Evolutionary conservation across 139 green algal genomes (phyloP), one percentile per base, ranked within the genome.

Genomic region (Pleodorina starrii): DNA sequence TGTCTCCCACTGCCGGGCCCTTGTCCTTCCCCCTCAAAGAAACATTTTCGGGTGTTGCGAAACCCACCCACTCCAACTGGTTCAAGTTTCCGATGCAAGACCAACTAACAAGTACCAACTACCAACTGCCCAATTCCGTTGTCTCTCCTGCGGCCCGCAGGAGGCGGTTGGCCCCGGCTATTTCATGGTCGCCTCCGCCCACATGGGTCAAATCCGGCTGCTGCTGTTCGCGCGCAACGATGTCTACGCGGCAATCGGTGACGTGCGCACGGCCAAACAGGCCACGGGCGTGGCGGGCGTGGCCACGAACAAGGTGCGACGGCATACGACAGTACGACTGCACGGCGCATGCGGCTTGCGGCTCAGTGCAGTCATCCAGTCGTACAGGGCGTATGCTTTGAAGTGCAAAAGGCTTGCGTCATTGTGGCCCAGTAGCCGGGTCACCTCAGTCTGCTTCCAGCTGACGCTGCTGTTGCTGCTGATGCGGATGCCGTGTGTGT

Each of bases 141-240:
- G 2, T 57, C n/a, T n/a, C n/a, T n/a, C n/a, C n/a, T n/a, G n/a
- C n/a, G n/a, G 1, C 4, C 35, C 21, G 23, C 42, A 94, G 80
- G 69, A 90, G 25, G 88, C 88, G 40, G 84, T 94, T 85, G 91
- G 91, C 19, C 36, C 79, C 3, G n/a, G 87, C 38, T 94, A 94
- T 85, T 92, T 32, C 51, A 85, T 90, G 81, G 89, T 93, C 54
- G 90, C 90, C 68, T 84, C 59, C 1, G 85, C 91, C n/a, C 87
- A 94, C 91, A 94, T 95, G 94, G 92, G 94, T 40, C 94, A 96
- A 88, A 96, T 96, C 63, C 88, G 93, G 66, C 87, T 96, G 57
- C 32, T 94, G 69, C n/a, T 96, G 78, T 94, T 95, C 72, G 93
- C 90, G 40, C 83, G 86, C 69, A 93, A 91, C 83, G 92, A 92